phyloP scores from a whole-genome alignment of 179 eudicot species.

The Gypsophila paniculata region DNA sequence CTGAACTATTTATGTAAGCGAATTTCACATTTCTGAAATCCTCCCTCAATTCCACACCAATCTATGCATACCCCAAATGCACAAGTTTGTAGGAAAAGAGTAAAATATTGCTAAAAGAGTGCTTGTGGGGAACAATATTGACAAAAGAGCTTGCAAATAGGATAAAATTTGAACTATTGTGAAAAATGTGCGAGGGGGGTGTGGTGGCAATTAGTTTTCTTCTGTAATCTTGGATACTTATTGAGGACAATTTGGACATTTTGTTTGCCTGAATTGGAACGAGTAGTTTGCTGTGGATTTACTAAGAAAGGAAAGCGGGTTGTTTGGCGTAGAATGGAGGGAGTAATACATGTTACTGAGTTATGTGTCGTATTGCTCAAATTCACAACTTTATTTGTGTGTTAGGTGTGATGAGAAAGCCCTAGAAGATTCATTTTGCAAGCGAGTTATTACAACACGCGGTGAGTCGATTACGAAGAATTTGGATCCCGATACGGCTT shows the following conservation, averaged over 20 bases:
- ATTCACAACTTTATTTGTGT: not conserved
- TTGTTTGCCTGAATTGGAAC: not conserved
- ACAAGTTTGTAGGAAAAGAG: not conserved
- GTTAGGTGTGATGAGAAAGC: slow-evolving; percentile 80
- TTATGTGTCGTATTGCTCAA: slow-evolving; percentile 6
- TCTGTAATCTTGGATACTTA: not conserved
- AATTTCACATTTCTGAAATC: not conserved
- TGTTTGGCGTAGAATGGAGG: not conserved
- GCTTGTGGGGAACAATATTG: not conserved
- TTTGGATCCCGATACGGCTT: slow-evolving; percentile 71
- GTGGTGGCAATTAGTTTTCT: not conserved
- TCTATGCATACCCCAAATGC: too few species aligned
- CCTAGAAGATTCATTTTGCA: slow-evolving; percentile 85
- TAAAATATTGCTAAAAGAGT: not conserved
- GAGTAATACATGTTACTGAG: not conserved
- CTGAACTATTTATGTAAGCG: slow-evolving; percentile 75
- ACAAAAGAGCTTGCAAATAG: too few species aligned
- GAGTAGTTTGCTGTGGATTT: not conserved
- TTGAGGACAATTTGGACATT: not conserved
- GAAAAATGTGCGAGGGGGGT: not conserved
- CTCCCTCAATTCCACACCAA: too few species aligned
- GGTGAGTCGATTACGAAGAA: slow-evolving; percentile 76
- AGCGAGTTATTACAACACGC: slow-evolving; percentile 86
- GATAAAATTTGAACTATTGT: too few species aligned
- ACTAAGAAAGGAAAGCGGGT: not conserved